Percentiles rank a stretch among this genome's conserved stretches.
Conservation (phyloP, 495 filamentous ascomycete genomes). For the Aspergillus leporis region DNA sequence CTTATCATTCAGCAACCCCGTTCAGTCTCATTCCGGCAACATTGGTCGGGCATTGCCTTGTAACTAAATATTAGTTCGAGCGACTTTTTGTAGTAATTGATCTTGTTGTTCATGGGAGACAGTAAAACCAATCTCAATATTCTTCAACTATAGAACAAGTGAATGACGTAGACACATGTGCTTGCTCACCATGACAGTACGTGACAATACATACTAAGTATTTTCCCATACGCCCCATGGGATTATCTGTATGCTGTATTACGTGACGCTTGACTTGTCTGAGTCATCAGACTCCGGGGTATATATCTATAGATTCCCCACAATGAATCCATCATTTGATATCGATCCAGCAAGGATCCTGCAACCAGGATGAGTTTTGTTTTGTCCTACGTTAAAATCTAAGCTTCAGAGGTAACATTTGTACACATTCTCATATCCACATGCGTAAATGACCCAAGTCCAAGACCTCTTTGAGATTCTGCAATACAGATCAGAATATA, state of each 20-base stretch:
- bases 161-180: conserved; percentile 38
- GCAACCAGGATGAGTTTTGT: too few species aligned
- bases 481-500: too few species aligned
- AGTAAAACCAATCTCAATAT: neutral
- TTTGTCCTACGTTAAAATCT: too few species aligned
- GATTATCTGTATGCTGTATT: neutral
- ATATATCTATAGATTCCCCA: neutral
- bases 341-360: too few species aligned
- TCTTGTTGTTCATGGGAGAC: neutral
- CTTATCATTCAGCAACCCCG: conserved; percentile 7
- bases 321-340: too few species aligned
- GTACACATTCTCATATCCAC: neutral
- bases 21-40: neutral
- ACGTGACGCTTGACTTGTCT: neutral
- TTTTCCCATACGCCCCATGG: neutral
- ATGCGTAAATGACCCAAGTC: neutral
- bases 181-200: conserved; percentile 31
- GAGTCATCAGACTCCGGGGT: neutral
- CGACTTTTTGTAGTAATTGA: neutral
- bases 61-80: neutral
- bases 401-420: too few species aligned
- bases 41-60: neutral
- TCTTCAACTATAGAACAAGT: neutral
- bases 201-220: neutral
- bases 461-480: neutral